phyloP scores from a whole-genome alignment of 495 filamentous ascomycete species.

The Aspergillus sclerotiicarbonarius region DNA sequence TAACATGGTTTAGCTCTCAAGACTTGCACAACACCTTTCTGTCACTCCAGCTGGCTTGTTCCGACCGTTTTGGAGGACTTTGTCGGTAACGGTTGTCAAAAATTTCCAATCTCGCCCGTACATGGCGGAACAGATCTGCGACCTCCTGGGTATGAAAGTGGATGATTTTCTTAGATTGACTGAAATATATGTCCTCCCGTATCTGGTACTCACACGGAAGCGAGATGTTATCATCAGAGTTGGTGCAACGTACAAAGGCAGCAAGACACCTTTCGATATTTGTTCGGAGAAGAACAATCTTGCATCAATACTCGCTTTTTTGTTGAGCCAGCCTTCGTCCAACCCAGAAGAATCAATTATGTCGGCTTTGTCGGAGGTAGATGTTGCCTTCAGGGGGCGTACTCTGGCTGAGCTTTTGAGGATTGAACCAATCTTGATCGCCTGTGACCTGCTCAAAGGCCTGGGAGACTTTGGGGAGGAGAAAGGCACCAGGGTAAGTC shows the following conservation, averaged over 20 bases:
- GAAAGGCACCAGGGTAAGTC: slow-evolving; percentile 55
- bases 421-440: slow-evolving; percentile 70
- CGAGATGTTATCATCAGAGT: slow-evolving; percentile 77
- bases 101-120: slow-evolving; percentile 78
- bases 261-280: slow-evolving; percentile 54
- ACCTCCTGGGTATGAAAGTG: slow-evolving; percentile 71
- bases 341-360: slow-evolving; percentile 69
- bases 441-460: slow-evolving; percentile 80
- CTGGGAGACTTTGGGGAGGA: slow-evolving; percentile 65
- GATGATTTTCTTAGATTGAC: slow-evolving; percentile 69
- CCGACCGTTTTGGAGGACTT: slow-evolving; percentile 79
- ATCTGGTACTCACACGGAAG: slow-evolving; percentile 74
- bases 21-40: slow-evolving; percentile 62
- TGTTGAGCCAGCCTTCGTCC: slow-evolving; percentile 67
- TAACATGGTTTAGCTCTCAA: slow-evolving; percentile 45
- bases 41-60: slow-evolving; percentile 65
- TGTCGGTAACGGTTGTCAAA: slow-evolving; percentile 76
- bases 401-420: slow-evolving; percentile 68
- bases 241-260: slow-evolving; percentile 65
- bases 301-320: slow-evolving; percentile 71
- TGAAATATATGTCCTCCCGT: slow-evolving; percentile 81
- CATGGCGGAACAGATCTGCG: slow-evolving; percentile 74
- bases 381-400: slow-evolving; percentile 63
- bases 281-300: slow-evolving; percentile 69
- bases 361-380: slow-evolving; percentile 61